Percentiles rank a stretch among this genome's conserved stretches.
Evolutionary conservation across 2,329 filamentous ascomycete species (phyloP).

Genomic region (Aureobasidium sp.): DNA sequence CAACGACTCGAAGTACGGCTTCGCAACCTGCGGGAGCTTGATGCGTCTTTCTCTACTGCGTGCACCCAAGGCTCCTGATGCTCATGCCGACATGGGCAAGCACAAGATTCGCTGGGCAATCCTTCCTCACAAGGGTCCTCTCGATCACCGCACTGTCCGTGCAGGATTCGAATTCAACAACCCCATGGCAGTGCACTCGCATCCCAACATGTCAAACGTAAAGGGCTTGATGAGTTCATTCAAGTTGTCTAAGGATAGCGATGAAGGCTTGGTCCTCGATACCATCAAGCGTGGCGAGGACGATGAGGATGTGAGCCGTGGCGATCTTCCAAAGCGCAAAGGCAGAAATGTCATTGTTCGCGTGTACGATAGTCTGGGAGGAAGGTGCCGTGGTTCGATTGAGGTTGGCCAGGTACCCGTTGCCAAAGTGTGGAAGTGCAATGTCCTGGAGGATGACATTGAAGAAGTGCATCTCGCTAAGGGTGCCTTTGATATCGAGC

Average conservation of each 20-base stretch:
- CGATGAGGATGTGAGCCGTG: slow-evolving; percentile 46
- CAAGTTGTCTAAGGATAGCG: slow-evolving; percentile 48
- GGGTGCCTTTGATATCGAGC: slow-evolving; percentile 32
- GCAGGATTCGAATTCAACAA: slow-evolving; percentile 89
- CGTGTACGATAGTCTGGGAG: slow-evolving; percentile 83
- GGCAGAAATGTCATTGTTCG: slow-evolving; percentile 76
- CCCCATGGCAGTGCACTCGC: slow-evolving; percentile 55
- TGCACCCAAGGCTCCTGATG: slow-evolving; percentile 86
- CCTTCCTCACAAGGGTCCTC: slow-evolving; percentile 68
- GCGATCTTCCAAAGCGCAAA: slow-evolving; percentile 52
- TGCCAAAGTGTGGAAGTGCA: slow-evolving; percentile 72
- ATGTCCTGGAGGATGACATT: slow-evolving; percentile 80
- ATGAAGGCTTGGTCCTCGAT: slow-evolving; percentile 68
- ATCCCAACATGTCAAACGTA: slow-evolving; percentile 23
- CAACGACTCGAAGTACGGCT: slow-evolving; percentile 94
- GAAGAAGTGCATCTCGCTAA: slow-evolving; percentile 53
- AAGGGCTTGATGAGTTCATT: slow-evolving; percentile 47
- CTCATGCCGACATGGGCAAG: slow-evolving; percentile 78
- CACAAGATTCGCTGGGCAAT: slow-evolving; percentile 88
- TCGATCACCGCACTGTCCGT: slow-evolving; percentile 67
- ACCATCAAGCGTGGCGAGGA: slow-evolving; percentile 76
- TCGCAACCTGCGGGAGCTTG: slow-evolving; percentile 77
- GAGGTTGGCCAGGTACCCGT: slow-evolving; percentile 59
- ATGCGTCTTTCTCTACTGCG: slow-evolving; percentile 86
- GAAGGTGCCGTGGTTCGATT: slow-evolving; percentile 65